These are phyloP conservation scores for Salix exigua DNA, from an alignment of 345 rosid species.

Conservation along the genomic window DNA sequence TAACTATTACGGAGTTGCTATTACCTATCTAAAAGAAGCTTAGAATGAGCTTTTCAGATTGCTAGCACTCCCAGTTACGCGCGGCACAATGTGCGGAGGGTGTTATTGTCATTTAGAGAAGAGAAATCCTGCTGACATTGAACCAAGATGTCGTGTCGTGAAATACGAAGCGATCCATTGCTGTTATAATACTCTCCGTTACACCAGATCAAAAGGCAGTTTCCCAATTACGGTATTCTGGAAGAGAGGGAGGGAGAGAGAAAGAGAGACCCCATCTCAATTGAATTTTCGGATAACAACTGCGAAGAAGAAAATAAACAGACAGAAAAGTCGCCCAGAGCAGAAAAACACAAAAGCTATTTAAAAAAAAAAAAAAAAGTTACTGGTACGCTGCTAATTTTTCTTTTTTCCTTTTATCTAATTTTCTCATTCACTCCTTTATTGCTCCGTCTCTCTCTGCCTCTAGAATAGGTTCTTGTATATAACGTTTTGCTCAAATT, in stretches of 20 bases:
- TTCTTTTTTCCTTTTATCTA: neutral
- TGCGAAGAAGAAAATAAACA: neutral
- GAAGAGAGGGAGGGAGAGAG: neutral
- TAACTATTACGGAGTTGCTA: too few relatives aligned
- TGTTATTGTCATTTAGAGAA: neutral
- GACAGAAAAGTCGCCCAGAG: neutral
- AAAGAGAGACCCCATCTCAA: neutral
- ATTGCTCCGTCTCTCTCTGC: neutral
- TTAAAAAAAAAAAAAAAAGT: neutral
- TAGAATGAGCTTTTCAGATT: too few relatives aligned
- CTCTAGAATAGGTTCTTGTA: neutral
- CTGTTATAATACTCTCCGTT: neutral
- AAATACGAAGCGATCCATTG: neutral
- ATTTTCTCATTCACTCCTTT: neutral
- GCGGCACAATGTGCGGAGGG: neutral
- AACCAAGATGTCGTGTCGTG: neutral
- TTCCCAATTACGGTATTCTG: slow-evolving; percentile 10
- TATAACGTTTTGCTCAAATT: neutral
- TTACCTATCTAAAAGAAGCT: too few relatives aligned
- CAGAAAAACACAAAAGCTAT: neutral
- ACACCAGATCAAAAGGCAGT: slow-evolving; percentile 25
- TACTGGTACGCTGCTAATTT: slow-evolving; percentile 22
- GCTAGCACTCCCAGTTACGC: neutral
- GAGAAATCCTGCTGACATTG: neutral
- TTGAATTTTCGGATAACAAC: slow-evolving; percentile 8